Percentiles rank a stretch among this genome's conserved stretches.
Conservation (phyloP, 176 grass and related monocot genomes). For the Lolium perenne region DNA sequence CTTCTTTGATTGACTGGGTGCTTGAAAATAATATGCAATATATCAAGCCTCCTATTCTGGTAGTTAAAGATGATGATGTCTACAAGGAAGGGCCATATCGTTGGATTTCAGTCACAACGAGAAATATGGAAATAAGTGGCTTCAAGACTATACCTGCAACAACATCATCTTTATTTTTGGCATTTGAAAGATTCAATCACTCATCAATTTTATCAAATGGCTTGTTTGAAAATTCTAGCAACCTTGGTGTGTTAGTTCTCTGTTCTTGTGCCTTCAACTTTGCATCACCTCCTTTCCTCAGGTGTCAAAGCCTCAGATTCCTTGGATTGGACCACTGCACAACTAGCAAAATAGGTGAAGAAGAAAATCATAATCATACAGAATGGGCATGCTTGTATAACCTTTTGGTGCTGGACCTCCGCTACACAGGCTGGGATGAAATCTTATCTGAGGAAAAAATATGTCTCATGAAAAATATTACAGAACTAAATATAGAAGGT, state of each 20-base stretch:
- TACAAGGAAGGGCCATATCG: not conserved
- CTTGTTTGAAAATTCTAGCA: not conserved
- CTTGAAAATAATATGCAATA: rapidly evolving
- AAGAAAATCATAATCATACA: not conserved
- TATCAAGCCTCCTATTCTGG: not conserved
- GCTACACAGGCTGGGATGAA: not conserved
- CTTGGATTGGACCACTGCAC: not conserved
- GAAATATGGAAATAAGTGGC: not conserved
- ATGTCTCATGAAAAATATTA: not conserved
- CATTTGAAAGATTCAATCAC: not conserved
- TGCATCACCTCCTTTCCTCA: constrained; percentile 13
- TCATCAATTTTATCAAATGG: not conserved
- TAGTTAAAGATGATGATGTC: not conserved
- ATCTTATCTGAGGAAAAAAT: not conserved
- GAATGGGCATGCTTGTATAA: not conserved
- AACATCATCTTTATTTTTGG: not conserved
- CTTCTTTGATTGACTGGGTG: not conserved
- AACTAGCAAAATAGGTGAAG: not conserved
- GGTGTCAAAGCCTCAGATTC: not conserved
- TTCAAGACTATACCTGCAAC: not conserved
- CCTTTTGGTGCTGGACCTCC: not conserved
- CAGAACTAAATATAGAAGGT: not conserved
- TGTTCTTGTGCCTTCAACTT: constrained; percentile 7
- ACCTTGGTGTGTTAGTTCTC: not conserved
- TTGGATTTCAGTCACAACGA: not conserved